phyloP scores from a whole-genome alignment of 2,329 filamentous ascomycete species.

The Aspergillus calidoustus region DNA sequence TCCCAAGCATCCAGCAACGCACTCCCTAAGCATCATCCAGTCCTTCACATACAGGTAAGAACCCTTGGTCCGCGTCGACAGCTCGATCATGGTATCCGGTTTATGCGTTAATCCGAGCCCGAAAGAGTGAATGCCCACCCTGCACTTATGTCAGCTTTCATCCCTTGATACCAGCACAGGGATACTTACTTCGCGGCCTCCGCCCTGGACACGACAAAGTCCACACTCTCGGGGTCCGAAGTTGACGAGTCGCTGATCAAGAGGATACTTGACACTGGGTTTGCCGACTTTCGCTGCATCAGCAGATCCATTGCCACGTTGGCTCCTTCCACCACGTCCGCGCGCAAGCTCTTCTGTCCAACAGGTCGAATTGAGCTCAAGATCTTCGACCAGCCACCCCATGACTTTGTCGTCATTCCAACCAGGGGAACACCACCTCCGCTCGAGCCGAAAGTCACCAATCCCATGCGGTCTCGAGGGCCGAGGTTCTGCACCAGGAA shows the following conservation, averaged over 20 bases:
- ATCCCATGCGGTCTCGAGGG: slow-evolving; percentile 91
- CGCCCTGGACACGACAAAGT: slow-evolving; percentile 94
- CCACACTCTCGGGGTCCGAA: slow-evolving; percentile 90
- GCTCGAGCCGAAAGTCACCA: slow-evolving; percentile 96
- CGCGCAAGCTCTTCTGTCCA: slow-evolving; percentile 93
- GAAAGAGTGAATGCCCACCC: slow-evolving; percentile 94
- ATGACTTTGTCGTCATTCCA: slow-evolving; percentile 96
- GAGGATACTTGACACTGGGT: slow-evolving; percentile 92
- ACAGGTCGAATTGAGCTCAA: slow-evolving; percentile 88
- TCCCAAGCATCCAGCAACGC: slow-evolving; percentile 88
- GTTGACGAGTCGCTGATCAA: slow-evolving; percentile 97
- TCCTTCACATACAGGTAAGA: slow-evolving; percentile 99
- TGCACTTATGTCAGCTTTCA: slow-evolving; percentile 42
- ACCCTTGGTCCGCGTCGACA: slow-evolving; percentile 93
- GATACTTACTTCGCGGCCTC: slow-evolving; percentile 87
- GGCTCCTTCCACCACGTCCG: slow-evolving; percentile 95
- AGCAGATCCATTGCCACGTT: slow-evolving; percentile 98
- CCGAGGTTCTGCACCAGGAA: slow-evolving; percentile 91
- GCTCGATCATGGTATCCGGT: slow-evolving; percentile 97
- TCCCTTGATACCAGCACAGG: slow-evolving; percentile 8
- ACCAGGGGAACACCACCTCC: slow-evolving; percentile 91
- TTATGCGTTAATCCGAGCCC: slow-evolving; percentile 96
- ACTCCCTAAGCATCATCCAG: slow-evolving; percentile 99
- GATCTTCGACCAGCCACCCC: slow-evolving; percentile 88
- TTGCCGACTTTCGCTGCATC: slow-evolving; percentile 96